These are phyloP conservation scores for Alisma plantagoaquatica DNA, from an alignment of 106 monocot genomes.

Conservation along the genomic window DNA sequence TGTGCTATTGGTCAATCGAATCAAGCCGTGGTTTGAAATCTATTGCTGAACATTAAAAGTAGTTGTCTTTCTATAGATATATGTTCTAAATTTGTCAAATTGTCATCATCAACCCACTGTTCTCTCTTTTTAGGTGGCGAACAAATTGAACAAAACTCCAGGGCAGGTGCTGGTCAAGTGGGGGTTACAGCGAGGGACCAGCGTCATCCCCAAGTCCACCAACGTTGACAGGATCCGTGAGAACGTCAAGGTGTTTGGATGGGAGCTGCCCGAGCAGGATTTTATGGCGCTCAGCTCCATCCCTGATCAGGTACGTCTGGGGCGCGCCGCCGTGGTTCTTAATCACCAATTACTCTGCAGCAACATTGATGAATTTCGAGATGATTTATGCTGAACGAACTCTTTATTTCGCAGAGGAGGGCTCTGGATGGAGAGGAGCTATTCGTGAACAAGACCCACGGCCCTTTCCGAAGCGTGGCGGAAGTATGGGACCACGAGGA, in stretches of 20 bases:
- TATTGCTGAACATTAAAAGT: too few species aligned
- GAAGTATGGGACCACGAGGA: conserved; percentile 47
- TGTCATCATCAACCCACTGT: not conserved
- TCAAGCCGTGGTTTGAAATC: too few species aligned
- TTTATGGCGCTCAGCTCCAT: conserved; percentile 32
- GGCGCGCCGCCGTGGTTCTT: too few species aligned
- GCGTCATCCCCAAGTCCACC: conserved; percentile 48
- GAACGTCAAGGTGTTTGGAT: conserved; percentile 43
- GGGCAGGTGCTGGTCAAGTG: conserved; percentile 26
- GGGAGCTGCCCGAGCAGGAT: conserved; percentile 44
- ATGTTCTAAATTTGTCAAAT: not conserved
- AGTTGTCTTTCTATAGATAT: too few species aligned
- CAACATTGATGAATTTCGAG: too few species aligned
- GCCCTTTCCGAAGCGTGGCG: conserved; percentile 26
- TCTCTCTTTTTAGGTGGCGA: conserved; percentile 22
- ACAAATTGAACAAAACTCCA: conserved; percentile 49
- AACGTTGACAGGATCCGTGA: conserved; percentile 31
- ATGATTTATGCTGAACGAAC: too few species aligned
- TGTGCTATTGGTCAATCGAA: not conserved
- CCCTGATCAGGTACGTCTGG: conserved; percentile 32
- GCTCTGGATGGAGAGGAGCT: conserved; percentile 31
- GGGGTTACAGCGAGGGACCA: conserved; percentile 26
- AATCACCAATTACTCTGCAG: too few species aligned
- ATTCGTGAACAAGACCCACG: conserved; percentile 38
- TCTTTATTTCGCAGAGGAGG: conserved; percentile 28